These are phyloP conservation scores for Protomyces macrosporus DNA, from an alignment of 1,139 yeast species.

Conservation along the genomic window DNA sequence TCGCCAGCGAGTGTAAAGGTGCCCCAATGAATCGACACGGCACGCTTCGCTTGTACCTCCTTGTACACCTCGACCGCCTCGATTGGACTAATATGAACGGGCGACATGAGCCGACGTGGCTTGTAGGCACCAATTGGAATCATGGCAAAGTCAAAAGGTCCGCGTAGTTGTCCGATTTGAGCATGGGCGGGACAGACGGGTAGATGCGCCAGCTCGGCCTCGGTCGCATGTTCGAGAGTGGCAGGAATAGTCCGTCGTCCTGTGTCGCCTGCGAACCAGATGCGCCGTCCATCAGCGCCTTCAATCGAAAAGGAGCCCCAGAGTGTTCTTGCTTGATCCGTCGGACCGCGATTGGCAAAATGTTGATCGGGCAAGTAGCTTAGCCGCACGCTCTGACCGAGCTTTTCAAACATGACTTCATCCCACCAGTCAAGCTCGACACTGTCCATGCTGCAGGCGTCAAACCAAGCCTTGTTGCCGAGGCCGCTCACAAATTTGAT, in stretches of 20 bases:
- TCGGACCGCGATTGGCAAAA: constrained; percentile 78
- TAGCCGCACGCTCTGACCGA: constrained; percentile 12
- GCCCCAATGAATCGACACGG: constrained; percentile 94
- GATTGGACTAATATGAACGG: constrained; percentile 71
- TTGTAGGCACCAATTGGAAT: constrained; percentile 95
- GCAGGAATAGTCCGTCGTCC: constrained; percentile 67
- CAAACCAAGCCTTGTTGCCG: constrained; percentile 62
- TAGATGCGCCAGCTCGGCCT: constrained; percentile 7
- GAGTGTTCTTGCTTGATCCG: constrained; percentile 70
- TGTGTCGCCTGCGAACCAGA: constrained; percentile 54
- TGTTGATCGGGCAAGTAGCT: constrained; percentile 80
- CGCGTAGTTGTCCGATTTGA: constrained; percentile 58
- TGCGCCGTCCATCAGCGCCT: constrained; percentile 5
- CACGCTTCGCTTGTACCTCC: constrained; percentile 55
- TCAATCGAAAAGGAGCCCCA: constrained; percentile 47
- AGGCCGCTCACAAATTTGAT: constrained; percentile 54
- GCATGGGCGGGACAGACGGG: constrained; percentile 43
- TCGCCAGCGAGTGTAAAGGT: constrained; percentile 84
- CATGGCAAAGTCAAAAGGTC: constrained; percentile 57
- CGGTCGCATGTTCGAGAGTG: constrained; percentile 26
- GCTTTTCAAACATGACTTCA: constrained; percentile 36
- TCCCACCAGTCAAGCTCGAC: constrained; percentile 96
- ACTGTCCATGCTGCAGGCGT: constrained; percentile 50
- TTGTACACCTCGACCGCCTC: constrained; percentile 67
- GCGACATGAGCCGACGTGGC: constrained; percentile 91